Percentiles rank a stretch among this genome's conserved stretches.
These are phyloP conservation scores for Trametes cubensis DNA, from an alignment of 768 basidiomycete genomes.

Conservation along the genomic window DNA sequence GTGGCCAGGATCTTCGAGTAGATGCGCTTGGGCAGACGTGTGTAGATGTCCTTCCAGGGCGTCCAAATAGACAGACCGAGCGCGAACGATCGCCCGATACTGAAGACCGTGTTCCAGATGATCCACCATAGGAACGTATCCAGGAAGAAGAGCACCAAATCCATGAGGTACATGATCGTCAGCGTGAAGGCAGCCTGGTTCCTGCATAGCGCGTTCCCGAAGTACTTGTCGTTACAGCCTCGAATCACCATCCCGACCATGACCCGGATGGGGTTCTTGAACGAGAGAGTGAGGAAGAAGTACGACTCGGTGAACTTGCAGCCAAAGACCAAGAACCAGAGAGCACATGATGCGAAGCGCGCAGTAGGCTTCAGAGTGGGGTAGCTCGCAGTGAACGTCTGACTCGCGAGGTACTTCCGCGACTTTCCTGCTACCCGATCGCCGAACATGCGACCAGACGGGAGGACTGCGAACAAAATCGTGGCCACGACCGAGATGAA, in stretches of 20 bases:
- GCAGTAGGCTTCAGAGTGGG: constrained; percentile 63
- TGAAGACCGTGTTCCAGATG: constrained; percentile 97
- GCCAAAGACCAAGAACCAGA: constrained; percentile 93
- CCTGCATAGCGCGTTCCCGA: constrained; percentile 80
- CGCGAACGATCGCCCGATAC: constrained; percentile 83
- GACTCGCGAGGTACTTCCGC: constrained; percentile 95
- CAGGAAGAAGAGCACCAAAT: constrained; percentile 94
- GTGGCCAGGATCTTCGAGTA: constrained; percentile 96
- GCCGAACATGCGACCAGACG: constrained; percentile 98
- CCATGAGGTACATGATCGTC: constrained; percentile 99
- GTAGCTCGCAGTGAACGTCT: constrained; percentile 98
- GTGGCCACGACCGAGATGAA: constrained; percentile 88
- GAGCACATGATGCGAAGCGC: constrained; percentile 74
- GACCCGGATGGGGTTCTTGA: constrained; percentile 89
- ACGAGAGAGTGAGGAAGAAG: constrained; percentile 95
- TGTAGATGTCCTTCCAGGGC: constrained; percentile 98
- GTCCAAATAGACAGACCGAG: constrained; percentile 98
- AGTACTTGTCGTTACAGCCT: constrained; percentile 83
- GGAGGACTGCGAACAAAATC: constrained; percentile 86
- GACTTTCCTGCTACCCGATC: constrained; percentile 95
- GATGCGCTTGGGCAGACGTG: constrained; percentile 92
- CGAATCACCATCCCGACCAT: constrained; percentile 98
- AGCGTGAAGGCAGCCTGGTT: constrained; percentile 96
- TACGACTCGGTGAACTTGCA: constrained; percentile 98
- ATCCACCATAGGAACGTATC: constrained; percentile 99